Evolutionary conservation across 139 green algal genomes (phyloP), one percentile per base, ranked within the genome.

Genomic region (Astrephomene gubernaculifera): DNA sequence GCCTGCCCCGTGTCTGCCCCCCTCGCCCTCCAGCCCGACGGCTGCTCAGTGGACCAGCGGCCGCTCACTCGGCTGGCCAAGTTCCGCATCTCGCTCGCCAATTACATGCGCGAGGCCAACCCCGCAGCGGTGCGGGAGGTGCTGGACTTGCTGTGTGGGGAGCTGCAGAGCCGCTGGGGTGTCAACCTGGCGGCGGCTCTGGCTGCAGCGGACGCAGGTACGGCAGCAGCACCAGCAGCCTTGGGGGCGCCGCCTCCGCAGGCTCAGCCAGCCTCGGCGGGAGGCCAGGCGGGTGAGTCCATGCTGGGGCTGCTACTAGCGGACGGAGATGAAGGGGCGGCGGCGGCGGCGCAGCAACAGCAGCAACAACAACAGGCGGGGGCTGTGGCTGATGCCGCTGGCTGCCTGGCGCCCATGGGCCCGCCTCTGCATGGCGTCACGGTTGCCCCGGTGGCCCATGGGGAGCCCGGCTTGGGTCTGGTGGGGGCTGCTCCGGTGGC

Each of bases 31-130:
- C 60, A 84, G 78, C 61, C 45, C 27, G 63, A 84, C 64, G 63
- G 63, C 78, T n/a, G n/a, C n/a, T 67, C 61, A 5, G 31, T 65
- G 31, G 78, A 84, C 63, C 10, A 22, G 2, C 27, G 38, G 43
- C 41, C 78, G 2, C 63, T 84, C 9, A 84, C 63, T 31, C 61
- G 63, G 1, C 61, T 84, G 61, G 61, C 78, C 60, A 84, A 84
- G 78, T 35, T 84, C 3, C 78, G 78, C 24, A 19, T 49, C 78
- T 84, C 78, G 9, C 63, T 84, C 14, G 25, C 2, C 22, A 52
- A n/a, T 4, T 25, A 74, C 78, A 74, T 84, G 63, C 78, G 78
- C 22, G 78, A 74, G 5, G 78, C 78, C 8, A 63, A 74, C 78
- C 61, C 78, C 5, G 22, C n/a, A 4, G 78, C 78, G 22, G 78